These are phyloP conservation scores for Quercus gilva DNA, from an alignment of 306 rosid genomes.

Conservation along the genomic window DNA sequence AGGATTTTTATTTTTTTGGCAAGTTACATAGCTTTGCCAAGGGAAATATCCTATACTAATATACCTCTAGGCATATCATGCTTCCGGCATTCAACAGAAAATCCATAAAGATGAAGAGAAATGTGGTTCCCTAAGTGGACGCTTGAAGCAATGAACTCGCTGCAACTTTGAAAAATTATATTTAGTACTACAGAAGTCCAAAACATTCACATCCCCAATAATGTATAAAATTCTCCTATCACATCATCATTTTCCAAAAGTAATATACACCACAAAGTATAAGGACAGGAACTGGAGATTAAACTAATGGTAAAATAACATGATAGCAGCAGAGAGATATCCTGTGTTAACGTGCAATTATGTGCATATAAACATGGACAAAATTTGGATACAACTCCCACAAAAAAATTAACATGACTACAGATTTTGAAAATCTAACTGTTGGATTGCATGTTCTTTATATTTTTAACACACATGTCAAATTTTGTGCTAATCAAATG, in stretches of 20 bases:
- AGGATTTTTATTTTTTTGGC: too few relatives aligned
- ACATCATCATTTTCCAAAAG: neutral
- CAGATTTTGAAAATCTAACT: too few relatives aligned
- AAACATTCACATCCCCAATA: neutral
- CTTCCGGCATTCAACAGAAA: neutral
- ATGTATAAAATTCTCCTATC: neutral
- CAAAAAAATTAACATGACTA: too few relatives aligned
- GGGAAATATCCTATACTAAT: neutral
- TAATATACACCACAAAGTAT: neutral
- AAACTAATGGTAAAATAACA: neutral
- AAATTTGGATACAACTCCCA: too few relatives aligned
- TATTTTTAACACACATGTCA: too few relatives aligned
- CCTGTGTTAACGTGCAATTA: neutral
- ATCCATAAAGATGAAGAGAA: neutral
- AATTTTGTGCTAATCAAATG: too few relatives aligned
- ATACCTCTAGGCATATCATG: neutral
- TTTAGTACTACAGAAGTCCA: neutral
- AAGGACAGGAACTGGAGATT: neutral
- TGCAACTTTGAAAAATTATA: neutral
- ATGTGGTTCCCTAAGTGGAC: neutral
- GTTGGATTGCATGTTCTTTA: too few relatives aligned
- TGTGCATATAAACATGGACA: too few relatives aligned
- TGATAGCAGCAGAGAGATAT: neutral
- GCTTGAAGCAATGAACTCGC: conserved; percentile 1
- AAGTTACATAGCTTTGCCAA: neutral